Base-by-base conservation (phyloP, 2,329 filamentous ascomycete genomes). In the Trichoderma hamatum region DNA sequence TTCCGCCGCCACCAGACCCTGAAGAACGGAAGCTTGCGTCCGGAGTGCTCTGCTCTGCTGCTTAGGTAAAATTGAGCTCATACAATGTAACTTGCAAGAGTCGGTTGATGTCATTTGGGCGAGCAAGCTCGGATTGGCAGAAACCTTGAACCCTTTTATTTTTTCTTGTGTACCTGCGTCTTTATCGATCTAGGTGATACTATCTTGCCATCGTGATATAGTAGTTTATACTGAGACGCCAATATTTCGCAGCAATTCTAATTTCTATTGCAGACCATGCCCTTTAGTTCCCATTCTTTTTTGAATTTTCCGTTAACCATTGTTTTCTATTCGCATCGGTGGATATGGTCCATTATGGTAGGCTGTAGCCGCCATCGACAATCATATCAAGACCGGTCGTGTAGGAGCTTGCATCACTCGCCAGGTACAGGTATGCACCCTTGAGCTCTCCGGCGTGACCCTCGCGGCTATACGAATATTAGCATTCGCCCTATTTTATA, bases 401-500 rank as follows among this genome's bases (percentile, higher is more conserved):
- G 81, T 93, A 96, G 66, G 89, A 92, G n/a, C 90, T 88, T 4
- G 92, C 92, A 79, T 96, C 92, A 16, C 90, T 92, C 21, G 92
- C 91, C 68, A 96, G 83, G 80, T 94, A 96, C 59, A 96, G 80
- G 78, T 92, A 97, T 21, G 90, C 90, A 24, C 92, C 93, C 82
- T 95, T 94, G 74, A 96, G 84, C 82, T 97, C 93, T 70, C 88
- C 86, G 3, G 88, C 83, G 72, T 89, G 84, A 11, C 90, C 93
- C 76, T 94, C 90, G 72, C 93, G 86, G 59, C 88, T 87, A 49
- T 21, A 61, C 6, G 13, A 6, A 13, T 36, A 11, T 67, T 30
- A 67, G 64, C 28, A 36, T 34, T n/a, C 9, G 11, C 24, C 39
- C 14, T 10, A 26, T 26, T 59, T 5, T 16, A 19, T 34, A 13